These are phyloP conservation scores for Umbelopsis sp. DNA, from an alignment of 192 early-diverging fungal genomes.

Conservation along the genomic window DNA sequence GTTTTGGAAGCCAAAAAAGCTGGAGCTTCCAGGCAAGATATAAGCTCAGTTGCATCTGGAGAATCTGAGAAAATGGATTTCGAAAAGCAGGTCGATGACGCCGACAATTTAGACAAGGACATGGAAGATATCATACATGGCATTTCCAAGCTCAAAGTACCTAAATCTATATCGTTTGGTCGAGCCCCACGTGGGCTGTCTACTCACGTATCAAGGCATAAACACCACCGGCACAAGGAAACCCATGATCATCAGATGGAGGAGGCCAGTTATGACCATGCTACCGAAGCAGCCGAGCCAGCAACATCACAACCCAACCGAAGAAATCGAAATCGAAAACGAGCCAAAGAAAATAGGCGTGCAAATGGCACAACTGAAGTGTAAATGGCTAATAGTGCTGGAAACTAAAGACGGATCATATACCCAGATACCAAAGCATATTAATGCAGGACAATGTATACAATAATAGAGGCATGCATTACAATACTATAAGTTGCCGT, in stretches of 20 bases:
- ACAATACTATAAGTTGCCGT: no score
- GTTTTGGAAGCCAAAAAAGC: neutral
- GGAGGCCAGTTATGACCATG: neutral
- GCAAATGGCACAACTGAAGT: neutral
- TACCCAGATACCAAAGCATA: no score
- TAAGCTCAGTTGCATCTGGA: neutral
- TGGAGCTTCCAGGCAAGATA: neutral
- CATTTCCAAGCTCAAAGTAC: constrained; percentile 24
- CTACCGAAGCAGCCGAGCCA: neutral
- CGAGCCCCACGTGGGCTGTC: neutral
- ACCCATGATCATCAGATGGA: no score
- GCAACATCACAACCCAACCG: neutral
- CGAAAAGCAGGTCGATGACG: neutral
- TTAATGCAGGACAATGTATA: no score
- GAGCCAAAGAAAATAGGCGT: neutral
- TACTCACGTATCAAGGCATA: neutral
- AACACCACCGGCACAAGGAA: neutral
- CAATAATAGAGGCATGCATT: no score
- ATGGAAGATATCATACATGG: constrained; percentile 25
- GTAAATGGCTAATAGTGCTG: neutral
- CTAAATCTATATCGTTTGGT: constrained; percentile 30
- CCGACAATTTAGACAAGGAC: neutral
- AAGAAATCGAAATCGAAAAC: constrained; percentile 1
- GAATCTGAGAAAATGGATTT: neutral
- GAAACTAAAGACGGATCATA: neutral